These are phyloP conservation scores for Triticum dicoccoides DNA, from an alignment of 176 grass and related monocot genomes.

Conservation along the genomic window DNA sequence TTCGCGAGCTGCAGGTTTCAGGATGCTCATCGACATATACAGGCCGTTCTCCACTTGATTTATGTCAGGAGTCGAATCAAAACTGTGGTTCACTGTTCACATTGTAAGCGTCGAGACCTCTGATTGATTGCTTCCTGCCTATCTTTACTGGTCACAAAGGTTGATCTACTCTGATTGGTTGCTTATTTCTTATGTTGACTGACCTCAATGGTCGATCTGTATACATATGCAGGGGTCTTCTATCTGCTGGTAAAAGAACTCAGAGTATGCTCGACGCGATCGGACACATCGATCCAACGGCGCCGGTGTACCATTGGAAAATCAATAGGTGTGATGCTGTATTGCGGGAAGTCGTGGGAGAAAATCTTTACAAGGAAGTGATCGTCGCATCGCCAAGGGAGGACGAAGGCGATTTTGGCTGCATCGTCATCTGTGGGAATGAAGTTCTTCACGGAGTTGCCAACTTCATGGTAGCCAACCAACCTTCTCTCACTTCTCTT, in stretches of 20 bases:
- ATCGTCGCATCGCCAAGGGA: neutral
- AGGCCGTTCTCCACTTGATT: neutral
- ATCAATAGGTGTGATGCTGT: neutral
- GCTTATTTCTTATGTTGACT: too few relatives aligned
- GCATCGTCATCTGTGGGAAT: neutral
- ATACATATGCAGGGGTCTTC: neutral
- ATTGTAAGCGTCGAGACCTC: neutral
- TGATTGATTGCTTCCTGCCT: too few relatives aligned
- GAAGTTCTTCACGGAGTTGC: neutral
- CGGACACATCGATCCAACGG: too few relatives aligned
- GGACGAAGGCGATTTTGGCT: neutral
- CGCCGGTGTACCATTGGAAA: neutral
- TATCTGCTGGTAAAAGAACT: neutral
- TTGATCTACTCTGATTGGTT: too few relatives aligned
- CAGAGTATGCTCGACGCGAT: neutral
- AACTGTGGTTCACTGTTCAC: neutral
- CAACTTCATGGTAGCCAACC: neutral
- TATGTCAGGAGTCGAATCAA: neutral
- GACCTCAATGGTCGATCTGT: too few relatives aligned
- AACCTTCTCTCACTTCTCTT: too few relatives aligned
- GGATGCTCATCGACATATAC: neutral
- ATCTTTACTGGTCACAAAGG: too few relatives aligned
- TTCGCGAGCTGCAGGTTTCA: neutral
- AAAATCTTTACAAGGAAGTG: neutral
- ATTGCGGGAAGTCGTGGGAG: neutral